Base-by-base conservation (phyloP, 805 yeast genomes). In the Jamesozyma gamospora region DNA sequence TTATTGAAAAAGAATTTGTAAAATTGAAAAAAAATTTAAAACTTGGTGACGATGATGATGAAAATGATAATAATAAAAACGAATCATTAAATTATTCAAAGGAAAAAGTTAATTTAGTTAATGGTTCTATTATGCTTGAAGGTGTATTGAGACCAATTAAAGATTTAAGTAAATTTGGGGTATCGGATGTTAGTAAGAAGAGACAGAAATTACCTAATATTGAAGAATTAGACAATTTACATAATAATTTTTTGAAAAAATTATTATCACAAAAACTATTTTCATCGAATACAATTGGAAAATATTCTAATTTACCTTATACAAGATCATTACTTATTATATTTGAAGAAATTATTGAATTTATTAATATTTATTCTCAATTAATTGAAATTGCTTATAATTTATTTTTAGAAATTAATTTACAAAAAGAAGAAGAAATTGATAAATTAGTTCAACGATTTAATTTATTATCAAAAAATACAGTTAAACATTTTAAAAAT, bases 171-270 rank as follows among this genome's bases (percentile, higher is more conserved):
- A 26, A 18, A 10, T 30, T 34, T 27, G 36, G 33, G 14, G 15
- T 25, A 2, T 28, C 38, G 2, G 21, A 34, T n/a, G 16, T 13
- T 32, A 15, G 37, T 9, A 34, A 29, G 4, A 18, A 18, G n/a
- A 34, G 37, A 34, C 2, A 44, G 38, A 8, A 30, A 10, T 15
- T 16, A 33, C 40, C 46, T 34, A 68, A 73, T 11, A 56, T 79
- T 36, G 79, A 77, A 46, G 77, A 75, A 32, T 50, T 79, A 11
- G 61, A 65, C 10, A 29, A 46, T 4, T 37, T 63, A 13, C 75
- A 70, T 47, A 50, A 53, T 17, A 42, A 43, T 3, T 66, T 57
- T 48, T 41, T 67, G 37, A 41, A 47, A 12, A 45, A 54, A 8
- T 49, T 58, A 9, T 41, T 55, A 6, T 38, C 48, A 7, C 54